Evolutionary conservation across 106 monocot species (phyloP).

Genomic region (Allium sativum): DNA sequence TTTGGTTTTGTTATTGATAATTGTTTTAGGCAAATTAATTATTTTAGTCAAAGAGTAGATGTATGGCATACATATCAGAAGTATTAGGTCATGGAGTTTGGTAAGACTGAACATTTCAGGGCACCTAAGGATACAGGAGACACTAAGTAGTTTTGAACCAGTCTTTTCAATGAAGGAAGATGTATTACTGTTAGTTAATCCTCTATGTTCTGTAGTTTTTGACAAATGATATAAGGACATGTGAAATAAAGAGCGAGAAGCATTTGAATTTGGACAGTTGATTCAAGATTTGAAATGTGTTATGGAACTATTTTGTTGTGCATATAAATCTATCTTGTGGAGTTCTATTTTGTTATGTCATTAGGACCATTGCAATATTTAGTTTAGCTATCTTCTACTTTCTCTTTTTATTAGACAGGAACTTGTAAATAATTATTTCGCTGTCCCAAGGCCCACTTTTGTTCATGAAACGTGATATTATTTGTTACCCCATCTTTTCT

Average conservation of each 20-base stretch:
- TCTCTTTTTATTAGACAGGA: no score
- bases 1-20: slow-evolving; percentile 20
- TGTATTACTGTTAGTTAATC: slow-evolving; percentile 15
- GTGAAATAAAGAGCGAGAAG: slow-evolving; percentile 18
- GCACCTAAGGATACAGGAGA: not conserved
- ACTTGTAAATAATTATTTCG: no score
- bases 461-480: no score
- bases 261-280: slow-evolving; percentile 21
- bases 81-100: slow-evolving; percentile 36
- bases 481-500: no score
- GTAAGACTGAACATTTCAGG: slow-evolving; percentile 22
- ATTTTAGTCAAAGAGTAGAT: slow-evolving; percentile 33
- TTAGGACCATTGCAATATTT: no score
- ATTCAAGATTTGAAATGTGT: no score
- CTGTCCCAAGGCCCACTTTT: no score
- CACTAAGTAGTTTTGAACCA: slow-evolving; percentile 8
- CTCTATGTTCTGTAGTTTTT: slow-evolving; percentile 17
- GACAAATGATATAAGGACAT: slow-evolving; percentile 28
- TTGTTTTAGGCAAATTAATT: slow-evolving; percentile 22
- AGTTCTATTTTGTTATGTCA: no score
- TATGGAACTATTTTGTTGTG: no score
- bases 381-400: no score
- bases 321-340: no score
- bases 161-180: slow-evolving; percentile 43
- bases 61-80: slow-evolving; percentile 24